Evolutionary conservation across 148 eudicot species (phyloP).

Genomic region (Tetragonia tetragonoides): DNA sequence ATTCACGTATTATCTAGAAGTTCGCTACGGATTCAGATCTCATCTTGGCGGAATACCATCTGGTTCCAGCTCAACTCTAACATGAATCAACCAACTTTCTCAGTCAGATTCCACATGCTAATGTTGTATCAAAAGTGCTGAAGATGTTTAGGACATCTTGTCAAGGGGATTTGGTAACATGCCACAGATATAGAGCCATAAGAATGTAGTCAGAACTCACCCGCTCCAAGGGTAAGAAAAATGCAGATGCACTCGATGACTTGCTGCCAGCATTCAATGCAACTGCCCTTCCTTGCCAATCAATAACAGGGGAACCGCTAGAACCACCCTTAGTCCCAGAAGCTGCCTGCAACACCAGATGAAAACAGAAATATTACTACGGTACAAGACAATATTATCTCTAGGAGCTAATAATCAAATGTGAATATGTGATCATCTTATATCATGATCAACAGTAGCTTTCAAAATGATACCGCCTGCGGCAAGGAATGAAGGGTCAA

Average conservation of each 20-base stretch:
- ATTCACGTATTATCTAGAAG: neutral
- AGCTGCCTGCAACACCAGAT: conserved; percentile 65
- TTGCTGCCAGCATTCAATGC: conserved; percentile 98
- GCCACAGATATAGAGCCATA: conserved; percentile 1
- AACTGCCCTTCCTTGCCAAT: conserved; percentile 98
- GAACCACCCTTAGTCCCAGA: conserved; percentile 99
- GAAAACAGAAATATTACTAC: neutral
- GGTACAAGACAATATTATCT: neutral
- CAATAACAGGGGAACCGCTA: conserved; percentile 98
- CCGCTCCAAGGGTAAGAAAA: conserved; percentile 92
- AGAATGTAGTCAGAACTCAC: conserved; percentile 37
- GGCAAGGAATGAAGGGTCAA: too few relatives aligned
- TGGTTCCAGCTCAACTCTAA: neutral
- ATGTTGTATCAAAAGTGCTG: neutral
- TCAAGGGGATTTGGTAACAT: neutral
- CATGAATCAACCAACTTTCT: neutral
- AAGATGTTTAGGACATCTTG: neutral
- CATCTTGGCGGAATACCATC: conserved; percentile 3
- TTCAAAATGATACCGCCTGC: too few relatives aligned
- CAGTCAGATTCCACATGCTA: conserved; percentile 1
- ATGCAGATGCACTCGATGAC: conserved; percentile 90
- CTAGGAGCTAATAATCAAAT: neutral
- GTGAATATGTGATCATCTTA: neutral
- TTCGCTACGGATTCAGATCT: neutral
- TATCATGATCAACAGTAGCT: too few relatives aligned